Evolutionary conservation across 495 filamentous ascomycete species (phyloP).

Genomic region (Massariosphaeria phaeospora): DNA sequence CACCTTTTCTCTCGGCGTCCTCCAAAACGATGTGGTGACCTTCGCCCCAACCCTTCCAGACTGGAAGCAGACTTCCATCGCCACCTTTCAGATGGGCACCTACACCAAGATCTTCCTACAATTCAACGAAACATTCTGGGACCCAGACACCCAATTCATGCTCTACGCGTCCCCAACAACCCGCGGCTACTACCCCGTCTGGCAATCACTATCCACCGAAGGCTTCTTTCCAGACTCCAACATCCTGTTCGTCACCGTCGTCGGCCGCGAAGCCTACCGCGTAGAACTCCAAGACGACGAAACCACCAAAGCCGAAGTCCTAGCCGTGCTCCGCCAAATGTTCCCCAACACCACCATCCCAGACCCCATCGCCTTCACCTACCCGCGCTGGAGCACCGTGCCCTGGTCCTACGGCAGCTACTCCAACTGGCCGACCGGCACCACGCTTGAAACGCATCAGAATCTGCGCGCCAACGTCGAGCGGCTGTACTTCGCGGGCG

Average conservation of each 20-base stretch:
- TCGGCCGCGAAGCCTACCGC: constrained; percentile 54
- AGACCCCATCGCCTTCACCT: constrained; percentile 63
- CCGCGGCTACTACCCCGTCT: constrained; percentile 67
- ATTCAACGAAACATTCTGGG: constrained; percentile 69
- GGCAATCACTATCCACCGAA: constrained; percentile 57
- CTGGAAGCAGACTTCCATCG: constrained; percentile 64
- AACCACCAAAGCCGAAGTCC: constrained; percentile 54
- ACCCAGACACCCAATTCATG: constrained; percentile 59
- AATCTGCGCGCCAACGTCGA: constrained; percentile 66
- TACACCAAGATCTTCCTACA: constrained; percentile 79
- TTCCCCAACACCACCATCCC: constrained; percentile 57
- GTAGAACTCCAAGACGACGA: constrained; percentile 61
- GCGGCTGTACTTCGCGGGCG: constrained; percentile 65
- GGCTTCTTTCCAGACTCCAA: constrained; percentile 60
- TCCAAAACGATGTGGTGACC: constrained; percentile 58
- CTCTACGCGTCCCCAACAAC: constrained; percentile 61
- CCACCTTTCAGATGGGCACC: constrained; percentile 65
- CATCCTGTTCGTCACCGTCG: constrained; percentile 69
- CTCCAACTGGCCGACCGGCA: constrained; percentile 66
- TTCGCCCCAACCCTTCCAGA: constrained; percentile 59
- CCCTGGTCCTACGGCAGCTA: constrained; percentile 68
- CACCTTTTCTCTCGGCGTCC: constrained; percentile 63
- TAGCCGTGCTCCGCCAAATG: constrained; percentile 62
- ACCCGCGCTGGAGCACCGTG: constrained; percentile 63
- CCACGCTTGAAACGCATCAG: constrained; percentile 63